Evolutionary conservation across 1,284 basidiomycete species (phyloP), one percentile per base, ranked within the genome.

Genomic region (Tetrapyrgos nigripes): DNA sequence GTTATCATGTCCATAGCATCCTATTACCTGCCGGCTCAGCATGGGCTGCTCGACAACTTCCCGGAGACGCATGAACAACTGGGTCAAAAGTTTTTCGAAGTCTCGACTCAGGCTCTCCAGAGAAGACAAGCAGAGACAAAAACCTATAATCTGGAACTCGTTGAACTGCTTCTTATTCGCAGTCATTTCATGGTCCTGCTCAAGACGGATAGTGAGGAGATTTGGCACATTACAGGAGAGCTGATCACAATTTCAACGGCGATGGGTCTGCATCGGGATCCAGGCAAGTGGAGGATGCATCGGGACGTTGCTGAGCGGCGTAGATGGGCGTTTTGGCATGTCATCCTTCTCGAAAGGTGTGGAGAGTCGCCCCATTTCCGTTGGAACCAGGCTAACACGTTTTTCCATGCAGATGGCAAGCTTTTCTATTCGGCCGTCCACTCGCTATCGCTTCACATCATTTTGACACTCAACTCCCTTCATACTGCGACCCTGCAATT

Each of bases 241-340:
- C 75, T 93, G 21, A 76, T 92, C 50, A 85, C 83, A 19, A 87
- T 92, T 62, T 88, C 82, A 8, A 87, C 85, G 60, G 91, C 91
- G 17, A 87, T 93, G 86, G 91, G 91, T 8, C 76, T 93, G 17
- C 91, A 93, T 73, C 85, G 91, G 19, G 91, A 93, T 73, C 91
- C 91, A 11, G 85, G 83, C 45, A 87, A 86, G 68, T 89, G 85
- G 80, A 81, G 81, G 60, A 88, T 92, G 80, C 81, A 81, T 44
- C 79, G 81, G 57, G 86, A 85, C 58, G 73, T 86, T 4, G 87
- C 89, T 35, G 91, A 92, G 70, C 82, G 91, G 58, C 79, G 91
- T 55, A 79, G 91, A 49, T 93, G 91, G 91, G 89, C 89, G 2
- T 93, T 91, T 91, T 93, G 91, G 91, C 90, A 93, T 72, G 88